Percentiles rank a stretch among this genome's conserved stretches.
phyloP scores from a whole-genome alignment of 805 yeast genomes.

The Komagataella phaffii region DNA sequence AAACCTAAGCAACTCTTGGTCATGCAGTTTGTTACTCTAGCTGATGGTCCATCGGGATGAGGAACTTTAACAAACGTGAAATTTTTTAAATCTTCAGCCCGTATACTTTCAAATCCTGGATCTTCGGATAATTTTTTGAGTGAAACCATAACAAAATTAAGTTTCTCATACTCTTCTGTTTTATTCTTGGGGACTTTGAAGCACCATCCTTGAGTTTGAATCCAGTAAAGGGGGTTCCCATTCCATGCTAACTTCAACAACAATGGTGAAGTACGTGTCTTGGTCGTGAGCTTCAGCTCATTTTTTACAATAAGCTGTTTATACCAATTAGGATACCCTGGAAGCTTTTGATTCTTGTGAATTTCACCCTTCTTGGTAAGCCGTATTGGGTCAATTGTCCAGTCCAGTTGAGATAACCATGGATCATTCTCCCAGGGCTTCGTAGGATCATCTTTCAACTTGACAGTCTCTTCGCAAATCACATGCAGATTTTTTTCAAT shows the following conservation, averaged over 20 bases:
- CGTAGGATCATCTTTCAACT: slow-evolving; percentile 26
- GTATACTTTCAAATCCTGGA: slow-evolving; percentile 5
- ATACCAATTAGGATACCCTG: slow-evolving; percentile 95
- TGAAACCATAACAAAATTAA: slow-evolving; percentile 20
- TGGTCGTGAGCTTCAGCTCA: slow-evolving; percentile 44
- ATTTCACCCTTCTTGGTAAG: slow-evolving; percentile 59
- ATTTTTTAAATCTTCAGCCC: slow-evolving; percentile 4
- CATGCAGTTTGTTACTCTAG: slow-evolving; percentile 63
- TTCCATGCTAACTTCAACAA: slow-evolving; percentile 77
- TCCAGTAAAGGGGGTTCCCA: slow-evolving; percentile 71
- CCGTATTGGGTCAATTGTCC: slow-evolving; percentile 55
- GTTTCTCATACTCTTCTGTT: slow-evolving; percentile 17
- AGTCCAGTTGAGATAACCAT: slow-evolving; percentile 83
- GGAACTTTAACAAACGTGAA: slow-evolving; percentile 54
- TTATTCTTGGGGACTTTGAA: slow-evolving; percentile 43
- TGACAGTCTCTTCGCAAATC: slow-evolving; percentile 48
- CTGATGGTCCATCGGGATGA: slow-evolving; percentile 71
- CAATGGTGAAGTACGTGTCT: slow-evolving; percentile 66
- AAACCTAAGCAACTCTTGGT: slow-evolving; percentile 60
- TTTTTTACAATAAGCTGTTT: slow-evolving; percentile 33
- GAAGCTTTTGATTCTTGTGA: slow-evolving; percentile 60
- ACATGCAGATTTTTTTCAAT: slow-evolving; percentile 45
- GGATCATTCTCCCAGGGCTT: slow-evolving; percentile 49
- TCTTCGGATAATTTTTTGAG: slow-evolving; percentile 7
- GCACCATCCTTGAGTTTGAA: slow-evolving; percentile 77